Base-by-base conservation (phyloP, 2,329 filamentous ascomycete genomes). In the Lomentospora prolificans region DNA sequence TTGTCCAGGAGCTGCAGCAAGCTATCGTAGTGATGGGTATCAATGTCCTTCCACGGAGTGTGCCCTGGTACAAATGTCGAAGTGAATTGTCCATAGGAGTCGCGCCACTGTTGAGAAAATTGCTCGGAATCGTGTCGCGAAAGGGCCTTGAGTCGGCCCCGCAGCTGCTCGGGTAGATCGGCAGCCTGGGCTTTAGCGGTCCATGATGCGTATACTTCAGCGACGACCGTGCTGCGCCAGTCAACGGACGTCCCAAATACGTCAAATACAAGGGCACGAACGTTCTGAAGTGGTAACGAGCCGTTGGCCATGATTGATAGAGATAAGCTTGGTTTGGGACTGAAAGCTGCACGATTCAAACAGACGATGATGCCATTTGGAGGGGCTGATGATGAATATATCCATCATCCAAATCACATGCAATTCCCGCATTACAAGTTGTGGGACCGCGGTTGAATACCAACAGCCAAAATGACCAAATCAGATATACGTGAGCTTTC, bases 241-340 rank as follows among this genome's bases (percentile, higher is more conserved):
- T 92, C 79, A 50, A 94, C 88, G 60, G 85, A 82, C 1, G 89
- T 94, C 61, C 87, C 87, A 67, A 91, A 90, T 62, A 90, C 80
- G 70, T 90, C 87, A 64, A 89, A 90, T 55, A 84, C 76, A 31
- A 90, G 72, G 6, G 80, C 86, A 61, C 82, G 81, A 60, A 80
- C 62, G 27, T 64, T 58, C 24, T 39, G n/a, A 2, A 52, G 17
- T 2, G 44, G 30, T 12, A 33, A 33, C 12, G 12, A 33, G 12
- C 30, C 6, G 12, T 12, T 6, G 30, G 30, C 7, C 12, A 33
- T 33, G 12, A 7, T 33, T 12, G 30, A 33, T 33, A 33, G 30
- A 7, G 12, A 12, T 33, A 33, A 33, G 12, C 12, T 7, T 33
- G 12, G 30, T 33, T 33, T 33, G n/a, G n/a, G n/a, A n/a, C n/a